Conservation (phyloP, 805 yeast genomes). For the Metschnikowia santaceciliae region DNA sequence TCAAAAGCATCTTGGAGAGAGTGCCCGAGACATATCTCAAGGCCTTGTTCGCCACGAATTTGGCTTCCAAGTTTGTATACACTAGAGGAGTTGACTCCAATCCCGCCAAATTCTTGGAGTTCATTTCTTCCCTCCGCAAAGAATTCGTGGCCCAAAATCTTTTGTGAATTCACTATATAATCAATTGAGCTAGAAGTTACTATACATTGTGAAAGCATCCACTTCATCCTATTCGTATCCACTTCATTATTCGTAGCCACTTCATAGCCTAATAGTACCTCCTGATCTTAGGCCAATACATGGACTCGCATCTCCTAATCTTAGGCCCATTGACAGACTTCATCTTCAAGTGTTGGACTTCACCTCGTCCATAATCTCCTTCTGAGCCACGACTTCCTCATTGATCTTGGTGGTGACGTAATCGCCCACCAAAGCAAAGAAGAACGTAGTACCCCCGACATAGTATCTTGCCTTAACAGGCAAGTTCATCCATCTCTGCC, state of each 20-base stretch:
- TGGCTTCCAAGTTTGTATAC: constrained; percentile 83
- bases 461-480: constrained; percentile 40
- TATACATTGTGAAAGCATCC: too few relatives aligned
- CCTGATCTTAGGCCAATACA: too few relatives aligned
- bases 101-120: constrained; percentile 73
- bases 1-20: constrained; percentile 62
- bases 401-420: constrained; percentile 33
- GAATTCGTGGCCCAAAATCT: constrained; percentile 32
- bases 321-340: too few relatives aligned
- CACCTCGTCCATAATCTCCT: constrained; percentile 24
- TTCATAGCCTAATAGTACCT: too few relatives aligned
- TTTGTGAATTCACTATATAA: constrained; percentile 17
- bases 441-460: constrained; percentile 38
- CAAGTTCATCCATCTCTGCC: constrained; percentile 38
- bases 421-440: constrained; percentile 38
- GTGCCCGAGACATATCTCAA: constrained; percentile 86
- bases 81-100: constrained; percentile 75
- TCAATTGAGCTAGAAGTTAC: background rate
- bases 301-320: too few relatives aligned
- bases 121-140: constrained; percentile 55
- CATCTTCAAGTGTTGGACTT: constrained; percentile 4
- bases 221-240: too few relatives aligned
- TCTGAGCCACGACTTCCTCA: constrained; percentile 34
- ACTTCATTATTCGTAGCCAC: too few relatives aligned
- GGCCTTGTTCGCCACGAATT: constrained; percentile 82